Conservation (phyloP, 2,329 filamentous ascomycete genomes). For the Xylaria hypoxylon region DNA sequence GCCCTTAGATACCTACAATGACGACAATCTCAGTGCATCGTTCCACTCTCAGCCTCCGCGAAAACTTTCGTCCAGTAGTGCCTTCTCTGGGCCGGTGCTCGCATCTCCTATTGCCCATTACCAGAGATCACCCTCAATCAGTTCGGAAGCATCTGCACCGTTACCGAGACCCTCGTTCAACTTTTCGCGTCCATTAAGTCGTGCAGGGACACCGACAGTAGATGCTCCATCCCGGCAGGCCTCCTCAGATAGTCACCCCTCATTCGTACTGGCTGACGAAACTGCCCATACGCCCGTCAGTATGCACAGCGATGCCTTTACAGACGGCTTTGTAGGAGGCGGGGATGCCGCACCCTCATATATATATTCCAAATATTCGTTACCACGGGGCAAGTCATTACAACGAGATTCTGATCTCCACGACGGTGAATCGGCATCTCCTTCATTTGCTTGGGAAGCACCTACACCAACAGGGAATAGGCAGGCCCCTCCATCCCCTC, state of each 20-base stretch:
- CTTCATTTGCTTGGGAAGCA: conserved; percentile 75
- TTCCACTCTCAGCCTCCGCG: conserved; percentile 75
- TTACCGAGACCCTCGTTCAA: conserved; percentile 85
- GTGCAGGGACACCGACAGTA: conserved; percentile 70
- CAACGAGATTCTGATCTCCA: conserved; percentile 74
- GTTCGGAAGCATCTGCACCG: conserved; percentile 80
- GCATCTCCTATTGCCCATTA: conserved; percentile 73
- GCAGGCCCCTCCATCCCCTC: conserved; percentile 70
- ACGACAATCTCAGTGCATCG: conserved; percentile 71
- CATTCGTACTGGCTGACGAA: conserved; percentile 73
- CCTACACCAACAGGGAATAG: conserved; percentile 57
- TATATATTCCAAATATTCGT: conserved; percentile 84
- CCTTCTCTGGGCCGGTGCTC: conserved; percentile 55
- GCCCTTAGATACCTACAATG: conserved; percentile 75
- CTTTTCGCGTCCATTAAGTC: conserved; percentile 90
- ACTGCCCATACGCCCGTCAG: conserved; percentile 76
- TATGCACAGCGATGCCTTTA: conserved; percentile 76
- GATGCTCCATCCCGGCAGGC: conserved; percentile 71
- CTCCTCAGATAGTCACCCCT: conserved; percentile 75
- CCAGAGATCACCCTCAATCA: conserved; percentile 83
- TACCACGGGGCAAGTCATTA: conserved; percentile 84
- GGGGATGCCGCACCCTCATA: conserved; percentile 74
- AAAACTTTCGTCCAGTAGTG: conserved; percentile 79
- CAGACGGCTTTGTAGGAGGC: conserved; percentile 62
- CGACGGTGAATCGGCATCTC: conserved; percentile 62